Percentiles rank a stretch among this genome's conserved stretches.
Conservation (phyloP, 768 basidiomycete species). For the Mycena galopus region DNA sequence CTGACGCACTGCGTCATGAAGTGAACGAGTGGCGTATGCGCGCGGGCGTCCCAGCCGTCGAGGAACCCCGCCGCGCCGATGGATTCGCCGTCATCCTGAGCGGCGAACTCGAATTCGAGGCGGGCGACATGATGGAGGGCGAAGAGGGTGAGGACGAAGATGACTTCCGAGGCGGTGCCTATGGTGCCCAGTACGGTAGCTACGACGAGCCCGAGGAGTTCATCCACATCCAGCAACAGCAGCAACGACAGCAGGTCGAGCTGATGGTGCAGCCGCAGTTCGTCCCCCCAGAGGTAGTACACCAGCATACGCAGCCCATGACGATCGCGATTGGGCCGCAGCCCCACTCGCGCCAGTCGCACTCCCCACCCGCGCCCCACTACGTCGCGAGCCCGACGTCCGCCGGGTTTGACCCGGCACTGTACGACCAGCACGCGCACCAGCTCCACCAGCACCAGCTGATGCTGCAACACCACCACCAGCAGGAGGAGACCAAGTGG, state of each 20-base stretch:
- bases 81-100: slow-evolving; percentile 78
- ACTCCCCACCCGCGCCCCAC: slow-evolving; percentile 28
- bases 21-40: slow-evolving; percentile 94
- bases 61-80: slow-evolving; percentile 80
- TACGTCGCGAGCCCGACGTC: slow-evolving; percentile 31
- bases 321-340: slow-evolving; percentile 30
- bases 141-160: slow-evolving; percentile 73
- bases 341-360: slow-evolving; percentile 20
- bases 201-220: slow-evolving; percentile 31
- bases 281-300: slow-evolving; percentile 4
- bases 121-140: slow-evolving; percentile 53
- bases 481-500: slow-evolving; percentile 36
- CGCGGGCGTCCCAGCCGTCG: slow-evolving; percentile 77
- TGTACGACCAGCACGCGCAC: slow-evolving; percentile 36
- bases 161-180: slow-evolving; percentile 23
- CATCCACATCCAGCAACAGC: slow-evolving; percentile 30
- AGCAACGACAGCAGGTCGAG: slow-evolving; percentile 21
- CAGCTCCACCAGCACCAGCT: slow-evolving; percentile 36
- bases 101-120: slow-evolving; percentile 79
- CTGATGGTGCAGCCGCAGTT: slow-evolving; percentile 24
- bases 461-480: slow-evolving; percentile 33
- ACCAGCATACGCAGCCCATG: slow-evolving; percentile 17
- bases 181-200: slow-evolving; percentile 10
- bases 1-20: slow-evolving; percentile 89
- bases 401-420: slow-evolving; percentile 4